These are phyloP conservation scores for Trichosporon inkin DNA, from an alignment of 1,284 basidiomycete genomes.

Conservation along the genomic window DNA sequence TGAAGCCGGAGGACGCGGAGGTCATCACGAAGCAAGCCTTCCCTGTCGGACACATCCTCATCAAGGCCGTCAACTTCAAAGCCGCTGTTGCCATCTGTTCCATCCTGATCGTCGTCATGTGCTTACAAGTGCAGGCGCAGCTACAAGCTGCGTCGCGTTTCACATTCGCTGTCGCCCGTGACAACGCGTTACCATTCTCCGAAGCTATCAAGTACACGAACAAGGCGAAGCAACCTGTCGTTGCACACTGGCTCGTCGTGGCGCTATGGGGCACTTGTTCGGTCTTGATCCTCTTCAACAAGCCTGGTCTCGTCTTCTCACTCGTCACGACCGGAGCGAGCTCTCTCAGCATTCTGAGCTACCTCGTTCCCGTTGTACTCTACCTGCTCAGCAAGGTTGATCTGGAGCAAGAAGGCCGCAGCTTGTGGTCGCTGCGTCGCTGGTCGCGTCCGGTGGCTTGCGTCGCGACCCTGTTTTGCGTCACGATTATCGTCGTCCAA, in stretches of 20 bases:
- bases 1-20: conserved; percentile 34
- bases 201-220: conserved; percentile 41
- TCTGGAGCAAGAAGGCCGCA: conserved; percentile 44
- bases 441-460: conserved; percentile 40
- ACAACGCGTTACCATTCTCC: conserved; percentile 48
- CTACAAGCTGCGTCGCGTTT: conserved; percentile 49
- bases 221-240: conserved; percentile 36
- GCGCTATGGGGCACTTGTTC: conserved; percentile 31
- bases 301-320: conserved; percentile 30
- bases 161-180: conserved; percentile 47
- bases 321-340: conserved; percentile 40
- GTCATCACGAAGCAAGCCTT: conserved; percentile 33
- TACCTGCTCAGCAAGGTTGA: conserved; percentile 44
- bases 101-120: conserved; percentile 37
- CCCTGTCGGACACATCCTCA: conserved; percentile 45
- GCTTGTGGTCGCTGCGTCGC: conserved; percentile 42
- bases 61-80: conserved; percentile 30
- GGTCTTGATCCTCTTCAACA: conserved; percentile 31
- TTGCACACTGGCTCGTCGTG: conserved; percentile 47
- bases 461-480: conserved; percentile 33
- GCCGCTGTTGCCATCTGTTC: conserved; percentile 38
- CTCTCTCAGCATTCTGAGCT: conserved; percentile 41
- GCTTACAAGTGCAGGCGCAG: conserved; percentile 45
- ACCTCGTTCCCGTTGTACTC: conserved; percentile 37
- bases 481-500: conserved; percentile 35